Percentiles rank a stretch among this genome's conserved stretches.
Evolutionary conservation across 2,329 filamentous ascomycete genomes (phyloP).

Genomic region (Sporothrix globosa): DNA sequence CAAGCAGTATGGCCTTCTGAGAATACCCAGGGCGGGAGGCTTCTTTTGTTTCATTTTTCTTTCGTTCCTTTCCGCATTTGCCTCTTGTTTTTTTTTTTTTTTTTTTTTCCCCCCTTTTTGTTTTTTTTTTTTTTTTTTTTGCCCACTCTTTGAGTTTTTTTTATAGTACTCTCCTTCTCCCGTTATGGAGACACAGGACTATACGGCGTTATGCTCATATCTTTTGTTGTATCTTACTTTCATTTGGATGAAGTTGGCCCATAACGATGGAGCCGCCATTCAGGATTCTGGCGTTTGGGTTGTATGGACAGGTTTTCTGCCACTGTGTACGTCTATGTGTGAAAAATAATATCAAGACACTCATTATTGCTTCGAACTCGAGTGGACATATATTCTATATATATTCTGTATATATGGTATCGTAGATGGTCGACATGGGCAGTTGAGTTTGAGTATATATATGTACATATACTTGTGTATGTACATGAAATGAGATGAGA

Average conservation of each 20-base stretch:
- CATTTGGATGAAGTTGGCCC: conserved; percentile 2
- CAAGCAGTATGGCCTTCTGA: background rate
- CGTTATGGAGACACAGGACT: conserved; percentile 1
- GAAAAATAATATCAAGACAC: too few relatives aligned
- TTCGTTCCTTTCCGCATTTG: background rate
- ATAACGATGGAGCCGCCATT: background rate
- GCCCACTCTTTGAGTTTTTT: too few relatives aligned
- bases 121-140: background rate
- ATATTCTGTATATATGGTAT: background rate
- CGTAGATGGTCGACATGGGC: background rate
- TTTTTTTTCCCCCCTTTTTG: background rate
- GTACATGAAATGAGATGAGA: background rate
- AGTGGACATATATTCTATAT: background rate
- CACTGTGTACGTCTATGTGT: conserved; percentile 2
- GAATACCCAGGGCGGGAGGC: conserved; percentile 22
- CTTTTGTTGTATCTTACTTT: conserved; percentile 9
- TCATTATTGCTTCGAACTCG: background rate
- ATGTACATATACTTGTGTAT: background rate
- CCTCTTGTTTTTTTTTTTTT: conserved; percentile 25
- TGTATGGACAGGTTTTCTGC: background rate
- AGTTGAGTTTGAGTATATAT: background rate
- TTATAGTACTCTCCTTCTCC: background rate
- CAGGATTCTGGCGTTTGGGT: conserved; percentile 7
- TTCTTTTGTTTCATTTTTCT: background rate
- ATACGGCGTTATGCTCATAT: background rate